These are phyloP conservation scores for Globisporangium splendens DNA, from an alignment of 352 stramenopile species.

Conservation along the genomic window DNA sequence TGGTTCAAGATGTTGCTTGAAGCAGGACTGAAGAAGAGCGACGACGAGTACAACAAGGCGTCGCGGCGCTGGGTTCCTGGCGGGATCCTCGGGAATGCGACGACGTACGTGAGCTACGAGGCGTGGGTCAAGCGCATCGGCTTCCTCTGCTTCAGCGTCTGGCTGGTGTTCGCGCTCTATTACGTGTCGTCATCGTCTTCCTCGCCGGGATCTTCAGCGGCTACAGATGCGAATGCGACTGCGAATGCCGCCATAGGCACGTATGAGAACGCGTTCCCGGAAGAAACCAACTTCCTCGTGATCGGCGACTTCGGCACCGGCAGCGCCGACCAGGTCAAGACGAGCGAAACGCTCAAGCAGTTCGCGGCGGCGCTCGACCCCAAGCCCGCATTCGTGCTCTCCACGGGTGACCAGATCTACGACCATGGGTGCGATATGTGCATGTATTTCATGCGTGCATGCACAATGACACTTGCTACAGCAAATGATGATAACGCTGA, in stretches of 20 bases:
- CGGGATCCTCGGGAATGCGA: slow-evolving; percentile 15
- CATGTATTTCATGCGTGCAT: neutral
- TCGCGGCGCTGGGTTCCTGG: slow-evolving; percentile 20
- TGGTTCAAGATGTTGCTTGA: slow-evolving; percentile 48
- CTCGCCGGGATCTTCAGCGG: neutral
- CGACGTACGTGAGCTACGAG: slow-evolving; percentile 41
- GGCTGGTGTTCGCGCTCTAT: slow-evolving; percentile 58
- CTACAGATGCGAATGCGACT: neutral
- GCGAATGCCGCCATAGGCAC: slow-evolving; percentile 9
- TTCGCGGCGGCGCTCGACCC: slow-evolving; percentile 56
- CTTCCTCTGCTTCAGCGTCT: slow-evolving; percentile 45
- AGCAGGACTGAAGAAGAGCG: slow-evolving; percentile 48
- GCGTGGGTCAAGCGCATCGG: slow-evolving; percentile 58
- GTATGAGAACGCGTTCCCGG: slow-evolving; percentile 42
- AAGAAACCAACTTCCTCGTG: slow-evolving; percentile 70
- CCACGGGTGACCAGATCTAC: slow-evolving; percentile 85
- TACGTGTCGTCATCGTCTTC: slow-evolving; percentile 17
- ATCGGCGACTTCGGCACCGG: slow-evolving; percentile 83
- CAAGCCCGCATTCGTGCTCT: slow-evolving; percentile 70
- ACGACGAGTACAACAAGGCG: slow-evolving; percentile 51
- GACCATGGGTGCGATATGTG: slow-evolving; percentile 53
- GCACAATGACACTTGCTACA: neutral
- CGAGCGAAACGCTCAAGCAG: slow-evolving; percentile 57
- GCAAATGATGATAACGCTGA: neutral
- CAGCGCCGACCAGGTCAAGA: slow-evolving; percentile 49